Evolutionary conservation across 2,329 filamentous ascomycete species (phyloP).

Genomic region (Niveomyces coronatus): DNA sequence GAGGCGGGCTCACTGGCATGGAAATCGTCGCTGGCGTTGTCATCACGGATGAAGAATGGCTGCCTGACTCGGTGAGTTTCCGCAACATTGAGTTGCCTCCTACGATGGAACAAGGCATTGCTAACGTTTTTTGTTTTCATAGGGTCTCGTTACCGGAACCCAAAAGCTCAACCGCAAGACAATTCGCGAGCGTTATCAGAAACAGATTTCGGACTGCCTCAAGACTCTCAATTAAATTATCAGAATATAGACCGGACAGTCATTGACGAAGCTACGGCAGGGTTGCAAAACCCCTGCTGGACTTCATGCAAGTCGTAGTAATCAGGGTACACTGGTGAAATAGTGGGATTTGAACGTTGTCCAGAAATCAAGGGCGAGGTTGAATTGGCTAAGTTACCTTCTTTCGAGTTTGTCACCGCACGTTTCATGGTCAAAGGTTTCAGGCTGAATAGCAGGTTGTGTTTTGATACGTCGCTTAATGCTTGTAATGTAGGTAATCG

Average conservation of each 20-base stretch:
- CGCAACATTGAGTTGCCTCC: background rate
- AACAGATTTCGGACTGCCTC: slow-evolving; percentile 37
- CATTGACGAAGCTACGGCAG: slow-evolving; percentile 1
- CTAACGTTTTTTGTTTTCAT: slow-evolving; percentile 14
- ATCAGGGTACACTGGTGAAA: too few species aligned
- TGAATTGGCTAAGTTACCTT: too few species aligned
- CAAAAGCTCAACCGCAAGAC: slow-evolving; percentile 48
- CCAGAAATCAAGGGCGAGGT: too few species aligned
- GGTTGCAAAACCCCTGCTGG: too few species aligned
- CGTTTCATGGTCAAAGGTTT: too few species aligned
- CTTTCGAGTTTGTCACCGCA: too few species aligned
- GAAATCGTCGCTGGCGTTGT: slow-evolving; percentile 71
- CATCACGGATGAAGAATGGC: slow-evolving; percentile 80
- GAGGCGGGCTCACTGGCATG: slow-evolving; percentile 56
- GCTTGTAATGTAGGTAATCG: slow-evolving; percentile 8
- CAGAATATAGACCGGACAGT: slow-evolving; percentile 1
- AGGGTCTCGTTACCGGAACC: slow-evolving; percentile 52
- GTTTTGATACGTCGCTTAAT: slow-evolving; percentile 8
- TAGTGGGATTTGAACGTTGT: too few species aligned
- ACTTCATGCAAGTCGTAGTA: too few species aligned
- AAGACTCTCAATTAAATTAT: slow-evolving; percentile 15
- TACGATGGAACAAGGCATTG: background rate
- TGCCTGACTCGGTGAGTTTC: slow-evolving; percentile 66
- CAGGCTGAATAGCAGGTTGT: slow-evolving; percentile 3
- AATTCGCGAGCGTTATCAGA: slow-evolving; percentile 39